These are phyloP conservation scores for Nemania serpens DNA, from an alignment of 2,329 filamentous ascomycete genomes.

Conservation along the genomic window DNA sequence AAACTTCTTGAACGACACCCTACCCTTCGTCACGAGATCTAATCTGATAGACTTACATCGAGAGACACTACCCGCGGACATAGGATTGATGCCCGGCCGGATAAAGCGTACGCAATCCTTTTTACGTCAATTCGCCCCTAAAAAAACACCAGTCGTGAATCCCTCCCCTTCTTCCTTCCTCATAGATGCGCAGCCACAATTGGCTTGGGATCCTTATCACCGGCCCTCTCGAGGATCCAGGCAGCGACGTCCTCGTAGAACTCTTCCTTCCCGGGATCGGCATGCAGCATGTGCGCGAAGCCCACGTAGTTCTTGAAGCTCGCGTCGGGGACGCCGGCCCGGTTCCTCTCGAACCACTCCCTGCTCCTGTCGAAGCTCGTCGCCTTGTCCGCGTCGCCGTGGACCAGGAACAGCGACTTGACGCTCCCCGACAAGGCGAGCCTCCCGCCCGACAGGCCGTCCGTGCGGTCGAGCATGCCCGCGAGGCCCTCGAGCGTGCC, in stretches of 20 bases:
- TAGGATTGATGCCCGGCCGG: too few relatives aligned
- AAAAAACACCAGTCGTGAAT: too few relatives aligned
- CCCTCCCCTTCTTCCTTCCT: not conserved
- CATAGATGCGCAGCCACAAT: slow-evolving; percentile 32
- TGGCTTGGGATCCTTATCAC: not conserved
- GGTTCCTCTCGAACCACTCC: slow-evolving; percentile 61
- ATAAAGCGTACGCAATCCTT: too few relatives aligned
- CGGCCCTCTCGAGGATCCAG: slow-evolving; percentile 64
- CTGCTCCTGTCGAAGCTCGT: slow-evolving; percentile 69
- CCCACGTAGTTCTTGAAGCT: slow-evolving; percentile 76
- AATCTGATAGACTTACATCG: too few relatives aligned
- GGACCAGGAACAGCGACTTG: slow-evolving; percentile 70
- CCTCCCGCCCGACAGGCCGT: slow-evolving; percentile 55
- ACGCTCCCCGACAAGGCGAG: slow-evolving; percentile 58
- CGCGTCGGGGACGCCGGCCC: slow-evolving; percentile 66
- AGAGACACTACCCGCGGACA: too few relatives aligned
- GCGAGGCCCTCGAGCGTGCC: slow-evolving; percentile 84
- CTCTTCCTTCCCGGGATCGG: slow-evolving; percentile 59
- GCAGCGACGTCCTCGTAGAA: slow-evolving; percentile 64
- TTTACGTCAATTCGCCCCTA: too few relatives aligned
- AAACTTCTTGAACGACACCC: too few relatives aligned
- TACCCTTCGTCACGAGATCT: too few relatives aligned
- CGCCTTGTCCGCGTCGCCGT: slow-evolving; percentile 76
- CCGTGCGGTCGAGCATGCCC: slow-evolving; percentile 75
- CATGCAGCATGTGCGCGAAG: slow-evolving; percentile 76